Evolutionary conservation across 1,139 yeast genomes (phyloP), one percentile per base, ranked within the genome.

Genomic region (Pichia sp.): DNA sequence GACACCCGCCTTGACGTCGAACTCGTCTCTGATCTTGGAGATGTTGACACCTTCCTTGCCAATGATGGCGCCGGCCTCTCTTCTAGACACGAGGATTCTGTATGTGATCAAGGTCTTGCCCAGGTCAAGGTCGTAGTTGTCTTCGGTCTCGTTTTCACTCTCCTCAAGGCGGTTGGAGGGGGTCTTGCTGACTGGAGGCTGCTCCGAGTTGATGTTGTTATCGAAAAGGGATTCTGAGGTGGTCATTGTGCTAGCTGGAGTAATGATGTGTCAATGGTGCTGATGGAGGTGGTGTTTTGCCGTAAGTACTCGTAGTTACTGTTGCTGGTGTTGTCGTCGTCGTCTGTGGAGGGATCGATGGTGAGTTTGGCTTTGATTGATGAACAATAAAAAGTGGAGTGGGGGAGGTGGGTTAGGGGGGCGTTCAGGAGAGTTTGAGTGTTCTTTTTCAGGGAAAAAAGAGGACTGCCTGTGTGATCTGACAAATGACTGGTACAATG

Each of bases 1-100:
- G 51, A 90, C 90, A 23, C 96, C 97, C 5, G 96, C 96, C 69
- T 87, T 88, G 58, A 93, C 92, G 56, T 81, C 81, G 45, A 95
- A 88, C 59, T 80, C 81, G 50, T 82, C 90, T 61, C 97, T 78
- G 53, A 90, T 82, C 40, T 82, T 80, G 56, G 92, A 88, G 59
- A 90, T 90, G 53, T 87, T 88, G 57, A 80, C 77, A 47, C 97
- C 97, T 62, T 83, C 86, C 64, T 87, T 88, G 49, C 97, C 97
- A 65, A 90, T 90, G 59, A 90, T 82, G 59, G 92, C 87, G 19
- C 97, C 97, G 13, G 96, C 92, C 70, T 90, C 97, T 67, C 87
- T 87, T 55, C 93, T 82, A 11, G 95, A 82, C 26, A 90, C 89
- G 47, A 90, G 75, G 1, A 90, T 81, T 62, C 97, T 77, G 67